Evolutionary conservation across 441 rosid species (phyloP), one percentile per base, ranked within the genome.

Genomic region (Adansonia grandidieri): DNA sequence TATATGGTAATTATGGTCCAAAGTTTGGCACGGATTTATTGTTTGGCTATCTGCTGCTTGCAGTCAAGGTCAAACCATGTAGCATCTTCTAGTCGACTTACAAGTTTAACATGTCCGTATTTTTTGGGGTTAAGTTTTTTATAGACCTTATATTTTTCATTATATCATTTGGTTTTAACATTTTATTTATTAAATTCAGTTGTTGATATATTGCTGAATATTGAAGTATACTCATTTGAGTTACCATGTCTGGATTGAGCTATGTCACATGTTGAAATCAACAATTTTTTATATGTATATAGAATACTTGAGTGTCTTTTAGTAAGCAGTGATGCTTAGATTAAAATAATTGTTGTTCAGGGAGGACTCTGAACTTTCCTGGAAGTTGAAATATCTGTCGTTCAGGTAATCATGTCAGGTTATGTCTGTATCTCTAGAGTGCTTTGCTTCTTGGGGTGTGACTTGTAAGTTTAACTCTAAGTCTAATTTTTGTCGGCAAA

Each of bases 311-410:
- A 83, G 85, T 89, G 84, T 79, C 86, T 87, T 88, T 74, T 81
- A 84, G 87, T 80, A 78, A 86, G 88, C 87, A 84, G 87, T 91
- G 86, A 91, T 92, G 78, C 91, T 86, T 91, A 90, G 95, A 92
- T 89, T 82, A 89, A 87, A 90, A 90, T 73, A 86, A 89, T 90
- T 92, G 89, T 91, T 91, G 93, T 94, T 93, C 98, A 93, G 98
- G 97, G 92, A 90, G 94, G 92, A 93, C 89, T 90, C 82, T 90
- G 94, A 94, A 85, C 91, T 89, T 89, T 91, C 95, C 88, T 88
- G 94, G 98, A 91, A 88, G 98, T 92, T 93, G 95, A 91, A 86
- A 80, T 88, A 66, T 87, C 95, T 92, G 82, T 91, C 86, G 76
- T 86, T 85, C 97, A 90, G 91, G 93, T 91, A 91, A 89, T 78